Percentiles rank a stretch among this genome's conserved stretches.
phyloP scores from a whole-genome alignment of 169 alveolate species.

The Pseudocohnilembus persalinus region DNA sequence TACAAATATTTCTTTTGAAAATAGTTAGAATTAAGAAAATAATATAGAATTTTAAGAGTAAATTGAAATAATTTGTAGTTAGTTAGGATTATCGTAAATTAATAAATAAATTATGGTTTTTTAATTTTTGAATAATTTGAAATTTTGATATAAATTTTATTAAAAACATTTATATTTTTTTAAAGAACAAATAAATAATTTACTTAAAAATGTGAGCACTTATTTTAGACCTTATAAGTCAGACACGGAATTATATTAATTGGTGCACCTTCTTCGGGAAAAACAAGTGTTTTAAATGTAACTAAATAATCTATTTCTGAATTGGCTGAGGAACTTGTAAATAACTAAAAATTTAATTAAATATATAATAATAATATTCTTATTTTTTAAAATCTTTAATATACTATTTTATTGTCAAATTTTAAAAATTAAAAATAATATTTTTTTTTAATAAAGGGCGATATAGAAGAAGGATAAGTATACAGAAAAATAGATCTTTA shows the following conservation, averaged over 20 bases:
- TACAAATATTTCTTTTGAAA: neutral
- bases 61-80: slow-evolving; percentile 27
- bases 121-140: no score
- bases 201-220: neutral
- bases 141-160: no score
- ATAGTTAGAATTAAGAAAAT: neutral
- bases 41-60: slow-evolving; percentile 87
- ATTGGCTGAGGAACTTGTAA: neutral
- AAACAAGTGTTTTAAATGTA: no score
- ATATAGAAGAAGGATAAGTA: neutral
- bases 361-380: no score
- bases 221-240: neutral
- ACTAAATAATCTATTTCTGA: neutral
- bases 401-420: no score
- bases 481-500: neutral
- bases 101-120: no score
- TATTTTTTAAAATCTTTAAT: no score
- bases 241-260: neutral
- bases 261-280: neutral
- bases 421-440: no score
- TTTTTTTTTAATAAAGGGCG: neutral
- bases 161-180: no score
- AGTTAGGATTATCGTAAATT: neutral
- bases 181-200: neutral
- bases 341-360: no score